Base-by-base conservation (phyloP, 2,329 filamentous ascomycete species). In the Pseudogymnoascus sp. region DNA sequence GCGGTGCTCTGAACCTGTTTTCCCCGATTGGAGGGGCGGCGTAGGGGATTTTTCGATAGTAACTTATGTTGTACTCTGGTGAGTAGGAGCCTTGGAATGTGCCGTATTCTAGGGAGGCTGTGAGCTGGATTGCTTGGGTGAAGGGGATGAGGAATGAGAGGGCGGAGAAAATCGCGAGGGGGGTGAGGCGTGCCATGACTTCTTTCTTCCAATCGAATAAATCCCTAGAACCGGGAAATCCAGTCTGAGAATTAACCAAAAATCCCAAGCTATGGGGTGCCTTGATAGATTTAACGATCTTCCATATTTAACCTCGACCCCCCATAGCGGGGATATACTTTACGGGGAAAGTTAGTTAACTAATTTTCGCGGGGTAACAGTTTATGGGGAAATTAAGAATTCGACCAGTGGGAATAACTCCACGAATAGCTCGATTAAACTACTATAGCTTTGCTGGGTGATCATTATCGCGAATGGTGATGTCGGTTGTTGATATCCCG, bases 1-100 rank as follows among this genome's bases (percentile, higher is more conserved):
- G 84, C 1, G 84, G 84, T 0, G 78, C 82, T 61, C 84, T 80
- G 69, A 87, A 88, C 4, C 84, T 80, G 68, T 86, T 85, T 56
- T 77, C 69, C 1, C 83, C 83, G 11, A 78, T 74, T 12, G 85
- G 84, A 1, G 85, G 82, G 11, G 83, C 81, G 4, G 81, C 84
- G 67, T 82, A 88, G 14, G 84, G 84, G 59, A 87, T 85, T 67
- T 82, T 85, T 65, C 79, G 80, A 73, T 79, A 87, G 72, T 85
- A 84, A 25, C 79, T 81, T 43, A 86, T 79, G 68, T 86, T 84
- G 68, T 85, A 85, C 2, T 71, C 68, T 7, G 73, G 65, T 16
- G 79, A 78, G 67, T 82, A 82, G 53, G 78, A 77, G 16, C 84
- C 83, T 66, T 78, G 74, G 65, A 86, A 84, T 16, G 74, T 77